Conservation (phyloP, 1,284 basidiomycete species). For the Coniferiporia weirii region DNA sequence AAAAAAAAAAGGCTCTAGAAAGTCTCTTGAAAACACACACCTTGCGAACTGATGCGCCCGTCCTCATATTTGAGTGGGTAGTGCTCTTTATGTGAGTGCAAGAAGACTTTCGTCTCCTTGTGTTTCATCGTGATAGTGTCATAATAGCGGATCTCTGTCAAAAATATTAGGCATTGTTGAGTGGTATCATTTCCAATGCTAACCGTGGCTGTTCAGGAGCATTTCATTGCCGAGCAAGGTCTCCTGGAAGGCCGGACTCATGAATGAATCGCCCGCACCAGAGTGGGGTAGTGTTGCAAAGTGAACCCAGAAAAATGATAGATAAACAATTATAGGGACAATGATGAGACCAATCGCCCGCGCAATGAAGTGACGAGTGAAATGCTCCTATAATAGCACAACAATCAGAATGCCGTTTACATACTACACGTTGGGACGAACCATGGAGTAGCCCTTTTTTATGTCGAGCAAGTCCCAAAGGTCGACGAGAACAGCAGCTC, state of each 20-base stretch:
- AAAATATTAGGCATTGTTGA: constrained; percentile 11
- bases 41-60: constrained; percentile 92
- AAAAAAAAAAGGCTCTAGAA: no score
- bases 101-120: constrained; percentile 87
- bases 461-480: constrained; percentile 94
- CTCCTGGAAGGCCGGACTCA: constrained; percentile 98
- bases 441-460: constrained; percentile 80
- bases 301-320: constrained; percentile 96
- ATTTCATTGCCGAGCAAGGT: constrained; percentile 91
- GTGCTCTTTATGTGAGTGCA: constrained; percentile 88
- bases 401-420: neutral
- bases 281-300: constrained; percentile 88
- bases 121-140: constrained; percentile 88
- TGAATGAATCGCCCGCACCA: constrained; percentile 93
- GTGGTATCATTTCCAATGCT: constrained; percentile 18
- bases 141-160: constrained; percentile 85
- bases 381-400: constrained; percentile 62
- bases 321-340: constrained; percentile 85
- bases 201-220: constrained; percentile 85
- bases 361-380: constrained; percentile 86
- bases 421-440: constrained; percentile 33
- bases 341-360: constrained; percentile 85
- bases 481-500: constrained; percentile 88
- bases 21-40: constrained; percentile 32
- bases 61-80: constrained; percentile 97